Evolutionary conservation across 139 green algal genomes (phyloP).

Genomic region (Chlamydomonas schloesseri): DNA sequence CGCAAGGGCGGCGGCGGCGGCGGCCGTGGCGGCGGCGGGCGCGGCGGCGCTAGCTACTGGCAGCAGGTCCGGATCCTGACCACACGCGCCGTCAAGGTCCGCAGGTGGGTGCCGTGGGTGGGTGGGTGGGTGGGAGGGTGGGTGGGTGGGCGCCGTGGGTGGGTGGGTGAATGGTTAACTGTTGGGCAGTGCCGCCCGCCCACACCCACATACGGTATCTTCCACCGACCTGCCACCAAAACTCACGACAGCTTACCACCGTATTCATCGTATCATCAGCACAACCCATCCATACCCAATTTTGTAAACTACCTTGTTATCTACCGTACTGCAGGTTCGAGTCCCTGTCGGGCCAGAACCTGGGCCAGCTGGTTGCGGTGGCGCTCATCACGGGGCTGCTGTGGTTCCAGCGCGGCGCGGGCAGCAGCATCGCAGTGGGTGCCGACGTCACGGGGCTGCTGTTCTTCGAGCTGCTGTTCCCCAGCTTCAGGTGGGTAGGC

Average conservation of each 20-base stretch:
- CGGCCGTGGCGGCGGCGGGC: background rate
- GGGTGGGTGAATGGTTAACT: no score
- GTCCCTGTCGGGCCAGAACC: slow-evolving; percentile 53
- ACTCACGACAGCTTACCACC: no score
- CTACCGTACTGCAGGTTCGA: slow-evolving; percentile 83
- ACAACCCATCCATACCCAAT: no score
- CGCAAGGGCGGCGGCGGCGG: background rate
- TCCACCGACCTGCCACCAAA: no score
- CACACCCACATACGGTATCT: no score
- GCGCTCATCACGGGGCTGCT: slow-evolving; percentile 60
- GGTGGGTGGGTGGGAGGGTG: background rate
- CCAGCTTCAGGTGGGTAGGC: slow-evolving; percentile 46
- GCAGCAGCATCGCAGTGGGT: background rate
- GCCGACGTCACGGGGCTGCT: slow-evolving; percentile 66
- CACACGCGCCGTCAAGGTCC: slow-evolving; percentile 50
- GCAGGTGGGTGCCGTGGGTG: slow-evolving; percentile 17
- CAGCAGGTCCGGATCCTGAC: slow-evolving; percentile 59
- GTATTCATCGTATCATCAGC: no score
- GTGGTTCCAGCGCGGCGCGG: slow-evolving; percentile 64
- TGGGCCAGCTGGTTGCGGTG: slow-evolving; percentile 47
- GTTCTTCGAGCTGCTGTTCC: slow-evolving; percentile 75
- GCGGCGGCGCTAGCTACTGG: slow-evolving; percentile 33
- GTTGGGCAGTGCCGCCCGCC: no score
- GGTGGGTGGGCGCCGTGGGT: background rate
- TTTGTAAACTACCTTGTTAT: no score